Base-by-base conservation (phyloP, 1,139 yeast genomes). In the Candida sojae region DNA sequence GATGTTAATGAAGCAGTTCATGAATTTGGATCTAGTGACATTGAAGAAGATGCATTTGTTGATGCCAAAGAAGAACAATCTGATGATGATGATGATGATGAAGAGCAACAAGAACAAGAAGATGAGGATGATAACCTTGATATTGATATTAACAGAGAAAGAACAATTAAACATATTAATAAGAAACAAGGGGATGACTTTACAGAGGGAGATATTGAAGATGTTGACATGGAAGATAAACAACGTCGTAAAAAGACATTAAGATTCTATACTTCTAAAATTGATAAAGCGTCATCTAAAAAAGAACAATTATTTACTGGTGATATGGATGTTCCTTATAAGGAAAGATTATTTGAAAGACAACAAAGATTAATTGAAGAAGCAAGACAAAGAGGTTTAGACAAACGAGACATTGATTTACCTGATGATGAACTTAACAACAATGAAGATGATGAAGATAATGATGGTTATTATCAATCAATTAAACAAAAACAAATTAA, bases 221-320 rank as follows among this genome's bases (percentile, higher is more conserved):
- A 67, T 31, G 84, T 90, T 44, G 98, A 93, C 64, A 78, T 81
- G 53, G 96, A 90, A 63, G 99, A 92, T 47, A 91, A 93, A 66
- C 80, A 79, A 49, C 82, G 84, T 39, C 85, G 96, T 61, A 89
- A 88, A 73, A 85, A 83, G 66, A 82, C 96, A 0, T 81, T 93
- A 59, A 84, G 98, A 57, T 95, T 93, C 83, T 93, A 93, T 77
- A 93, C 99, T 1, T 88, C 98, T 52, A 93, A 92, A 70, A 92
- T 93, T 67, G 97, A 91, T 66, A 92, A 88, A 68, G 88, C 88
- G 45, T 83, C 80, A 38, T 78, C 80, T 54, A 70, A 70, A 47
- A 69, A 70, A 48, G 79, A 77, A 52, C 86, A 83, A 53, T 77
- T 72, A 55, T 82, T 70, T 56, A 79, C 87, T 40, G 99, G 98